Percentiles rank a stretch among this genome's conserved stretches.
phyloP scores from a whole-genome alignment of 106 monocot genomes.

The Dioscorea zingiberensis region DNA sequence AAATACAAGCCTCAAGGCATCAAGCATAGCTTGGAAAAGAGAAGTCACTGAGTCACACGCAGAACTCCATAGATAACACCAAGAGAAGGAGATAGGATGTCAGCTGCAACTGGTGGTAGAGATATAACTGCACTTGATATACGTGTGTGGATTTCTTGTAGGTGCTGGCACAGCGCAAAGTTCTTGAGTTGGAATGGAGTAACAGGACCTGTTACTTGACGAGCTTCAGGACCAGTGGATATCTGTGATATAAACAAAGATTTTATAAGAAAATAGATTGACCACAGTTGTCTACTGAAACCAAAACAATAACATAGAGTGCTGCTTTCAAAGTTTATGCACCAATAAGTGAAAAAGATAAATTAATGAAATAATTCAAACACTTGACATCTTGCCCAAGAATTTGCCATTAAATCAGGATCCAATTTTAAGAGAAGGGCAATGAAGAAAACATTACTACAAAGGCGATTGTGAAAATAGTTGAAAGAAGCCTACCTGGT shows the following conservation, averaged over 20 bases:
- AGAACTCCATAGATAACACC: constrained; percentile 60
- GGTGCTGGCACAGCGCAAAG: constrained; percentile 81
- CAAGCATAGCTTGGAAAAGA: constrained; percentile 88
- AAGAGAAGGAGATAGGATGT: constrained; percentile 71
- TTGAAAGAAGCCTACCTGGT: constrained; percentile 49
- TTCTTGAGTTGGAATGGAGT: constrained; percentile 81
- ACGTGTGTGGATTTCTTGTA: constrained; percentile 74
- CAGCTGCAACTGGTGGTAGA: constrained; percentile 50
- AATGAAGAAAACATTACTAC: too few species aligned
- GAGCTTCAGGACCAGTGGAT: constrained; percentile 84
- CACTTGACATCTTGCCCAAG: too few species aligned
- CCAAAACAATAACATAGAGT: too few species aligned
- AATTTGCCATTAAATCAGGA: too few species aligned
- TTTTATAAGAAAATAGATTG: too few species aligned
- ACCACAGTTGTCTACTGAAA: too few species aligned
- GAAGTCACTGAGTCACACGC: constrained; percentile 77
- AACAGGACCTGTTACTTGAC: constrained; percentile 77
- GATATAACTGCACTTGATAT: constrained; percentile 37
- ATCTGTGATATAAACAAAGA: constrained; percentile 26
- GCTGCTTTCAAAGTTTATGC: too few species aligned
- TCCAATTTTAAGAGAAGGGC: too few species aligned
- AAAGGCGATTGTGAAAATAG: too few species aligned
- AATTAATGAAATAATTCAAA: too few species aligned
- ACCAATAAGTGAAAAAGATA: too few species aligned
- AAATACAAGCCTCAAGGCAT: constrained; percentile 67